Evolutionary conservation across 352 stramenopile genomes (phyloP).

Genomic region (Pythium dissotocum): DNA sequence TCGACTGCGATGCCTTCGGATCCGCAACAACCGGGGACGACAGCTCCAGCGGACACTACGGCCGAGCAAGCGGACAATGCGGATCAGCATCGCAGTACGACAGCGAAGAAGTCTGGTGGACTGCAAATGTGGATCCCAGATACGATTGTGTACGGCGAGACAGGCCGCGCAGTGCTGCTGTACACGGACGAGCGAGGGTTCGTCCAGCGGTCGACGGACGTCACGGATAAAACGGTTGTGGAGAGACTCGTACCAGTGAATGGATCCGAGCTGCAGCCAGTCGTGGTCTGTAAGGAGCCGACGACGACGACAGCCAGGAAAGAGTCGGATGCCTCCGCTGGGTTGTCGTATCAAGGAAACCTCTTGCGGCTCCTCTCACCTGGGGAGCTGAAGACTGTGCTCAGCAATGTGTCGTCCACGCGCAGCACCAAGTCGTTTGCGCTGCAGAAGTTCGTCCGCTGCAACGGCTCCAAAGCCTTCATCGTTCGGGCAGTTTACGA

Average conservation of each 20-base stretch:
- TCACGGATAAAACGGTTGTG: constrained; percentile 75
- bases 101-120: constrained; percentile 21
- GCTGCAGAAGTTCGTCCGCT: constrained; percentile 70
- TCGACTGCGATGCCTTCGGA: not conserved
- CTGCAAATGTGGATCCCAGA: constrained; percentile 75
- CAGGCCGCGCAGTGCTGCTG: constrained; percentile 65
- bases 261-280: constrained; percentile 37
- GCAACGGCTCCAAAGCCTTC: constrained; percentile 74
- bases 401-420: constrained; percentile 61
- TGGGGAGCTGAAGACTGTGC: constrained; percentile 63
- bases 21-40: not conserved
- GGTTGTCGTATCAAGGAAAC: constrained; percentile 52
- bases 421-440: constrained; percentile 60
- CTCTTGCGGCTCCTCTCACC: constrained; percentile 64
- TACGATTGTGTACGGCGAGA: constrained; percentile 82
- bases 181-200: constrained; percentile 71
- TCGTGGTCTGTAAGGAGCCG: constrained; percentile 78
- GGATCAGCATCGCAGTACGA: constrained; percentile 10
- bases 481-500: constrained; percentile 71
- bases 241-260: constrained; percentile 45
- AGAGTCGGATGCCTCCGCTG: constrained; percentile 3
- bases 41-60: not conserved
- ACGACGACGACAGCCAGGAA: constrained; percentile 30
- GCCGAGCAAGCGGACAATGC: not conserved
- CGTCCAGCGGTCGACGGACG: constrained; percentile 60